Percentiles rank a stretch among this genome's conserved stretches.
Evolutionary conservation across 1,284 basidiomycete genomes (phyloP).

Genomic region (Puccinia hordei): DNA sequence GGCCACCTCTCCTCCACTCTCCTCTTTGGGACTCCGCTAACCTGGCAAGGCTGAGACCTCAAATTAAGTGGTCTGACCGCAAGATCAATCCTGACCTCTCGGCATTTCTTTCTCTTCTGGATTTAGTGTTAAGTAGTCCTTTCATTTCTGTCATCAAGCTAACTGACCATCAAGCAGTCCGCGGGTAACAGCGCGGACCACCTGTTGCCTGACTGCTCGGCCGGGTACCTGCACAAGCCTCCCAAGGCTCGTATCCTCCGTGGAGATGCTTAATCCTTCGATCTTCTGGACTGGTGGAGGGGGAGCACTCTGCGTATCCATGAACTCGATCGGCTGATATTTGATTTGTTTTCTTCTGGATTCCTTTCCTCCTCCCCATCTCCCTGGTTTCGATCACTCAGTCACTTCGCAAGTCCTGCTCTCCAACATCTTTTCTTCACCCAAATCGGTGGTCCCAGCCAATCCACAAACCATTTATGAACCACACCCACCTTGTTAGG

Average conservation of each 20-base stretch:
- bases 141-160: background rate
- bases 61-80: background rate
- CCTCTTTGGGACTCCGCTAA: background rate
- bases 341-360: background rate
- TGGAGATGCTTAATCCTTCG: conserved; percentile 9
- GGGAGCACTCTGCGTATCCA: conserved; percentile 8
- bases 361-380: background rate
- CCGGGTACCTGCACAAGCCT: background rate
- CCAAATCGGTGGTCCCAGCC: background rate
- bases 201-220: background rate
- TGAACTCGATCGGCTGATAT: conserved; percentile 1
- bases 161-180: background rate
- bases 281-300: background rate
- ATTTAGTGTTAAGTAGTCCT: conserved; percentile 16
- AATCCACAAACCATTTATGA: conserved; percentile 1
- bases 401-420: background rate
- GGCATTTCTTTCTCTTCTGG: conserved; percentile 8
- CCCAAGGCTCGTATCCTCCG: conserved; percentile 8
- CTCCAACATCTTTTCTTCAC: conserved; percentile 1
- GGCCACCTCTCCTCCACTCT: background rate
- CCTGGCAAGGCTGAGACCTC: background rate
- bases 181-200: conserved; percentile 7
- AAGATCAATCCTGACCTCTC: conserved; percentile 8
- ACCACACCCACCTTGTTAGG: background rate
- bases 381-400: background rate